phyloP scores from a whole-genome alignment of 495 filamentous ascomycete species.

The Glarea lozoyensis region DNA sequence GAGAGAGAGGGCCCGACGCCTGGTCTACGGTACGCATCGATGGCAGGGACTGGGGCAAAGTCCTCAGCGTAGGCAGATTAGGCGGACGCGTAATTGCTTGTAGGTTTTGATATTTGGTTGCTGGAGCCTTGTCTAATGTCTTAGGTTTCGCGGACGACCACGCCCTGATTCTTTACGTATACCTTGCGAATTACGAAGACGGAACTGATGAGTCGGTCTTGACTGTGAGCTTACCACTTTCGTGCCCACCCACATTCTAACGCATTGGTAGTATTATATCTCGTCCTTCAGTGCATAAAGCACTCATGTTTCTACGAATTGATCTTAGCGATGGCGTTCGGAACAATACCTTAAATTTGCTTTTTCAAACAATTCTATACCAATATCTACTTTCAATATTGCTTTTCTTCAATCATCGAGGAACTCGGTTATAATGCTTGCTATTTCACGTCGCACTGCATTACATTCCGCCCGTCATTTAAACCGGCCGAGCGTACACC shows the following conservation, averaged over 20 bases:
- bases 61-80: constrained; percentile 79
- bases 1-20: constrained; percentile 46
- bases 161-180: constrained; percentile 88
- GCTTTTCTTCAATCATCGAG: too few relatives aligned
- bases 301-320: background rate
- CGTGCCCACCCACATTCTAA: constrained; percentile 12
- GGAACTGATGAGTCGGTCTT: constrained; percentile 64
- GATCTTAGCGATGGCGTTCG: constrained; percentile 14
- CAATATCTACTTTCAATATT: too few relatives aligned
- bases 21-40: constrained; percentile 88
- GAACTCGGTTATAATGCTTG: too few relatives aligned
- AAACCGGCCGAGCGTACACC: too few relatives aligned
- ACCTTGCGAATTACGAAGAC: constrained; percentile 60
- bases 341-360: constrained; percentile 2
- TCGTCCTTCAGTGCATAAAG: constrained; percentile 19
- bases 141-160: constrained; percentile 54
- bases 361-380: too few relatives aligned
- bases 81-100: constrained; percentile 90
- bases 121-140: background rate
- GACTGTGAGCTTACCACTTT: constrained; percentile 46
- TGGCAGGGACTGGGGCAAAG: constrained; percentile 82
- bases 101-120: constrained; percentile 22
- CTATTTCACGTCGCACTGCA: too few relatives aligned
- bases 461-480: too few relatives aligned
- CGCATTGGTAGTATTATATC: constrained; percentile 25